phyloP scores from a whole-genome alignment of 345 rosid genomes.

The Anastatica hierochuntica region DNA sequence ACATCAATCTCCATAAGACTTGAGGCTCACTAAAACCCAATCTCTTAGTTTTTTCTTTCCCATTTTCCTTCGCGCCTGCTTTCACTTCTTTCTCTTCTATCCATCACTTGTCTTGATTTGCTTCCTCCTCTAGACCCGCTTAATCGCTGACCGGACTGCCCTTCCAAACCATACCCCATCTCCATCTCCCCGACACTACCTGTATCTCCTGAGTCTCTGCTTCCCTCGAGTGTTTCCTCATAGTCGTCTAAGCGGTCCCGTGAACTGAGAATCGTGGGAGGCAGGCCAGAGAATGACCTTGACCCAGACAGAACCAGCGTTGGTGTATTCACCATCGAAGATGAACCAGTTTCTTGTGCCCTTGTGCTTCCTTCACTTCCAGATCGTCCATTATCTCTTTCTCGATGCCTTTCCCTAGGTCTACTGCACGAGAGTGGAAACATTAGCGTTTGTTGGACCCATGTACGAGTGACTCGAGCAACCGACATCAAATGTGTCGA shows the following conservation, averaged over 20 bases:
- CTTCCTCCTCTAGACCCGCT: conserved; percentile 38
- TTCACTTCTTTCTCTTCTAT: conserved; percentile 64
- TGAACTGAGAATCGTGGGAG: conserved; percentile 66
- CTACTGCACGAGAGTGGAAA: conserved; percentile 29
- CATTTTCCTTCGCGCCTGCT: conserved; percentile 77
- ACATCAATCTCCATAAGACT: no score
- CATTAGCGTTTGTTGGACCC: background rate
- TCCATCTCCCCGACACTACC: conserved; percentile 69
- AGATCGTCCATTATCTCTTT: conserved; percentile 64
- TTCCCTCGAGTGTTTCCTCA: conserved; percentile 64
- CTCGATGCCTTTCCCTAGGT: conserved; percentile 61
- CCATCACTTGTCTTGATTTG: conserved; percentile 57
- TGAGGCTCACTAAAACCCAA: no score
- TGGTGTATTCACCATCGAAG: no score
- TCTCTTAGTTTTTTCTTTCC: conserved; percentile 76
- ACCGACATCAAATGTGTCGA: background rate
- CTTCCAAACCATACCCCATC: conserved; percentile 46
- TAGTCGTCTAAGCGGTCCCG: conserved; percentile 68
- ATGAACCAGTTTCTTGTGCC: conserved; percentile 34
- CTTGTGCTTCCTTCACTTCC: conserved; percentile 43
- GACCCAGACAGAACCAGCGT: conserved; percentile 50
- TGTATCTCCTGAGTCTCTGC: conserved; percentile 71
- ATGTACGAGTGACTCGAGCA: background rate
- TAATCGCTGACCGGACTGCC: conserved; percentile 41
- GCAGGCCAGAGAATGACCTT: conserved; percentile 51